A percentile compares a stretch with the other conserved stretches of the same genome.
These are phyloP conservation scores for Trametes gibbosa DNA, from an alignment of 768 basidiomycete genomes.

Conservation along the genomic window DNA sequence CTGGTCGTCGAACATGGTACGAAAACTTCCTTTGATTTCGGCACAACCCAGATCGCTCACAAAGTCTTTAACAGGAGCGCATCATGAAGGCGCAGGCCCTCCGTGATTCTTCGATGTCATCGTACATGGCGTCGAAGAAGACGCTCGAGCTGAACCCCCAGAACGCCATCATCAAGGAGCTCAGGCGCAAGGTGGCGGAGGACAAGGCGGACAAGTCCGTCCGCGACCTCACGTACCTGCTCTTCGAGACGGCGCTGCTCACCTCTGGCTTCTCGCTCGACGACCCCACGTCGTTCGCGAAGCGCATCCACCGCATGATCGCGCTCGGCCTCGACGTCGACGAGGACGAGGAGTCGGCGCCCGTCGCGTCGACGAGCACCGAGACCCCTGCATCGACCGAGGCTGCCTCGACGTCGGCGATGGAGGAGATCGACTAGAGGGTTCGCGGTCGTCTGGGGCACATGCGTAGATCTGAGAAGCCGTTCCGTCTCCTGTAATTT, in stretches of 20 bases:
- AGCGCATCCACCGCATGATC: constrained; percentile 98
- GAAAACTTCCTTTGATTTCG: constrained; percentile 24
- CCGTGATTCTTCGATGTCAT: constrained; percentile 95
- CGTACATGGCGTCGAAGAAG: constrained; percentile 99
- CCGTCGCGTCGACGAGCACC: constrained; percentile 42
- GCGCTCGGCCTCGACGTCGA: constrained; percentile 88
- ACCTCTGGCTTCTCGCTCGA: constrained; percentile 96
- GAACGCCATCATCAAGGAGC: constrained; percentile 93
- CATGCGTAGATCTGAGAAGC: constrained; percentile 14
- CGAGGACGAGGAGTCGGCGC: constrained; percentile 61
- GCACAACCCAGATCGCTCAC: not conserved
- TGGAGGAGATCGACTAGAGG: constrained; percentile 93
- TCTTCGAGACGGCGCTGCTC: constrained; percentile 96
- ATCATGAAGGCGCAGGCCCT: constrained; percentile 99
- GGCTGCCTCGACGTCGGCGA: constrained; percentile 70
- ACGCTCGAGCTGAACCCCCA: constrained; percentile 93
- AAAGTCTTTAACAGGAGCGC: constrained; percentile 56
- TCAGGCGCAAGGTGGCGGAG: constrained; percentile 92
- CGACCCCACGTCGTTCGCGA: constrained; percentile 91
- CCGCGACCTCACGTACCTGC: constrained; percentile 90
- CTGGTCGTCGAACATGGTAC: constrained; percentile 98
- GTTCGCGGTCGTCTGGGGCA: constrained; percentile 10
- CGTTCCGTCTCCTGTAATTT: constrained; percentile 9
- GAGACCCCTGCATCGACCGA: constrained; percentile 54
- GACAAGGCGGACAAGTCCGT: constrained; percentile 99